phyloP scores from a whole-genome alignment of 345 rosid species.

The Pistacia integerrima region DNA sequence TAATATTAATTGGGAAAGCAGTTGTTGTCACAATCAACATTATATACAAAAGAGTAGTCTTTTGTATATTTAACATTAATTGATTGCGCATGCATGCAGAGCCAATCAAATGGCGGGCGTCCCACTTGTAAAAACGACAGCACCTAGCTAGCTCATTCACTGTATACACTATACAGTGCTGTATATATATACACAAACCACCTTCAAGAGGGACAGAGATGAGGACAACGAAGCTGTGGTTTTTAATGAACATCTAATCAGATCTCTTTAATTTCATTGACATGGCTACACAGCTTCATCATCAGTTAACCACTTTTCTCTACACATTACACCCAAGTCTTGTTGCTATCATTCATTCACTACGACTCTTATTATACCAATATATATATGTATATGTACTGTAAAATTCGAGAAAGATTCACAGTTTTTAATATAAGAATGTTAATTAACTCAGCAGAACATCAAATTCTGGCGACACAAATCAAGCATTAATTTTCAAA shows the following conservation, averaged over 20 bases:
- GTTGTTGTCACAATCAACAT: constrained; percentile 5
- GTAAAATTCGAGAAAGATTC: too few relatives aligned
- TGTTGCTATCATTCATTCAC: neutral
- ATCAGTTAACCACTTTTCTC: too few relatives aligned
- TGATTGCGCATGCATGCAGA: constrained; percentile 12
- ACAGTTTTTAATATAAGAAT: too few relatives aligned
- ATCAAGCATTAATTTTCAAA: too few relatives aligned
- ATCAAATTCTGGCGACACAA: too few relatives aligned
- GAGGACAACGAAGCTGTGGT: neutral
- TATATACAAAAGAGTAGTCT: neutral
- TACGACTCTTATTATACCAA: too few relatives aligned
- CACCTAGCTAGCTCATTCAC: neutral
- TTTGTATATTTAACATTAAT: neutral
- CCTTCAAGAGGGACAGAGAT: neutral
- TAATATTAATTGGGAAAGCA: neutral
- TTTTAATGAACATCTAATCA: neutral
- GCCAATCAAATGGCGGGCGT: constrained; percentile 1
- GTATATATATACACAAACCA: neutral
- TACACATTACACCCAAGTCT: neutral
- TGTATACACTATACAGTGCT: too few relatives aligned
- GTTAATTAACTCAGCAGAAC: too few relatives aligned
- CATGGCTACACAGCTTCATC: too few relatives aligned
- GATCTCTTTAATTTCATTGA: too few relatives aligned
- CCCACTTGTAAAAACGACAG: constrained; percentile 19
- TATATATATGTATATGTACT: too few relatives aligned